Conservation (phyloP, 306 rosid species). For the Quercus gilva region DNA sequence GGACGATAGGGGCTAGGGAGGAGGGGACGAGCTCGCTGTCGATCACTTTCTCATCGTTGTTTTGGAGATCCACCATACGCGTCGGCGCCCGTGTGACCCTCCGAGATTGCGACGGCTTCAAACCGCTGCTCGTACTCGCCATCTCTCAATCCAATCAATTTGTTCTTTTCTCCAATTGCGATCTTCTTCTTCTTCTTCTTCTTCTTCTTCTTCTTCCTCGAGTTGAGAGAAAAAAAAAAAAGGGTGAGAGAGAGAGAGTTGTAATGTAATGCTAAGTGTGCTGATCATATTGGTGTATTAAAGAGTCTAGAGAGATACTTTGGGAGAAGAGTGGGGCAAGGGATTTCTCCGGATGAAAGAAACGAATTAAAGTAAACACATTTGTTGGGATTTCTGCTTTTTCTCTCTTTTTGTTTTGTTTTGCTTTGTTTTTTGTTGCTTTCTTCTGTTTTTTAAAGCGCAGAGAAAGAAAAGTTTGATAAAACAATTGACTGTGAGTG, state of each 20-base stretch:
- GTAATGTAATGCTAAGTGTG: too few relatives aligned
- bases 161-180: too few relatives aligned
- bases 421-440: too few relatives aligned
- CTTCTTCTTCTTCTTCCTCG: background rate
- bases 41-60: conserved; percentile 41
- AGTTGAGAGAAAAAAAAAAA: too few relatives aligned
- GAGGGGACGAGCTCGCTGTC: conserved; percentile 79
- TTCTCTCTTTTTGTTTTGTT: too few relatives aligned
- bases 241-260: background rate
- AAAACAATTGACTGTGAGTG: too few relatives aligned
- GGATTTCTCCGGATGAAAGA: background rate
- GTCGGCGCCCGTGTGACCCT: conserved; percentile 45
- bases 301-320: background rate
- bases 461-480: too few relatives aligned
- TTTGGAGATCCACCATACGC: conserved; percentile 43
- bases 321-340: background rate
- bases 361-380: background rate
- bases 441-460: too few relatives aligned
- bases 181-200: background rate
- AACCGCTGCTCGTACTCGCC: background rate
- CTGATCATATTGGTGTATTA: background rate
- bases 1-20: conserved; percentile 61
- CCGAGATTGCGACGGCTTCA: conserved; percentile 52
- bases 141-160: too few relatives aligned
- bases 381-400: too few relatives aligned